Evolutionary conservation across 768 basidiomycete genomes (phyloP), one percentile per base, ranked within the genome.

Genomic region (Kwoniella mangroviensis): DNA sequence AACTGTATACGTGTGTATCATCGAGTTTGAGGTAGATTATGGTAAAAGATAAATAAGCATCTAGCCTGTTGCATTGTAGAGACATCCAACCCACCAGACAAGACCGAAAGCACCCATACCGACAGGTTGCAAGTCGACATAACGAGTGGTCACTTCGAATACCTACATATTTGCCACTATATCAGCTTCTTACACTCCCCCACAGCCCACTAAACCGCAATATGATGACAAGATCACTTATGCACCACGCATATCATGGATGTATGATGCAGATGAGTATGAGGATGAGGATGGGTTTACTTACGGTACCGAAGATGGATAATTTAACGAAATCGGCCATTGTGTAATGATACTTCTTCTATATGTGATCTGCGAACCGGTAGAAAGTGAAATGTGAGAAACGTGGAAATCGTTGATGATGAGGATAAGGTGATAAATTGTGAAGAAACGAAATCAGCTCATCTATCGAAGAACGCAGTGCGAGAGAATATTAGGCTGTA

Each of bases 61-160:
- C 9, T 34, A 34, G 1, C 9, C n/a, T 42, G 22, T 60, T 42
- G 19, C 41, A 22, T 17, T 21, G 13, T 60, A 9, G n/a, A 28
- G 3, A 61, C 13, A 53, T 22, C 13, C 21, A 49, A 85, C 87
- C 70, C 79, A 97, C 95, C 94, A 99, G 62, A 99, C 97, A 67
- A 99, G 92, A 69, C 97, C 97, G 81, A 99, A 98, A 49, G 97
- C 97, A 73, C 96, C 96, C 96, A 98, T 98, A 83, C 96, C 97
- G 55, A 98, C 96, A 34, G 96, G 96, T 81, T 98, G 96, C 12
- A 99, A 90, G 86, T 99, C 97, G 83, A 97, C 91, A 92, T 99
- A 99, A 79, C 97, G 89, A 67, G 94, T 98, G 24, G 95, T 97
- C 68, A 98, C 95, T 92, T 97, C 82, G 52, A 79, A 83, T 42